Evolutionary conservation across 2,329 filamentous ascomycete genomes (phyloP), one percentile per base, ranked within the genome.

Genomic region (Laburnicola sp.): DNA sequence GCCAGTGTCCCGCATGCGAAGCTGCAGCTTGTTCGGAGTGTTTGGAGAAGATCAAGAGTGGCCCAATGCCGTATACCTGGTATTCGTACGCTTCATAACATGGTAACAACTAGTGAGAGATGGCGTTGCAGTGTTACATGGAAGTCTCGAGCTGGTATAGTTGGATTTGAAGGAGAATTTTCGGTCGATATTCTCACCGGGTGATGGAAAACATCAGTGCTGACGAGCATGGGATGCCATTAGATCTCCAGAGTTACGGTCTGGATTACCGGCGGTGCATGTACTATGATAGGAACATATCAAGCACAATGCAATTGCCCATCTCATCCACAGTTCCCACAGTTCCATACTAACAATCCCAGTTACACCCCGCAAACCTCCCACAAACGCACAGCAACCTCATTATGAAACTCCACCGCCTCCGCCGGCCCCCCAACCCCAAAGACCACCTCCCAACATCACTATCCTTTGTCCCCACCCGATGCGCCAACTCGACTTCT

Each of bases 361-460:
- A 4, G 5, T 22, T 32, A 43, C 5, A 16, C 7, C 16, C 40
- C 16, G 39, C 39, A 44, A n/a, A 50, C 3, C 26, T 50, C 48
- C 8, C 34, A 35, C 11, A 50, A 28, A 11, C 32, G 46, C 28
- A 54, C 38, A 2, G 46, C 46, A 22, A 54, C 51, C 11, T 6
- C 34, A 25, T 54, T 50, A 21, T 54, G 50, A 11, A 54, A 50
- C 3, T 54, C 51, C n/a, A 54, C 37, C 9, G 51, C 46, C 10
- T 41, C 47, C 5, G 47, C 51, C 11, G 35, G 27, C 6, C 41
- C 22, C 7, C 23, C 27, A 50, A n/a, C 8, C 32, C 48, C 11
- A 54, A 39, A 48, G 48, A 54, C 52, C 52, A 54, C 22, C 37
- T 22, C 23, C 50, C 47, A 21, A 48, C 21, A 7, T 54, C 44